Percentiles rank a stretch among this genome's conserved stretches.
These are phyloP conservation scores for Penicillium paneum DNA, from an alignment of 2,329 filamentous ascomycete genomes.

Conservation along the genomic window DNA sequence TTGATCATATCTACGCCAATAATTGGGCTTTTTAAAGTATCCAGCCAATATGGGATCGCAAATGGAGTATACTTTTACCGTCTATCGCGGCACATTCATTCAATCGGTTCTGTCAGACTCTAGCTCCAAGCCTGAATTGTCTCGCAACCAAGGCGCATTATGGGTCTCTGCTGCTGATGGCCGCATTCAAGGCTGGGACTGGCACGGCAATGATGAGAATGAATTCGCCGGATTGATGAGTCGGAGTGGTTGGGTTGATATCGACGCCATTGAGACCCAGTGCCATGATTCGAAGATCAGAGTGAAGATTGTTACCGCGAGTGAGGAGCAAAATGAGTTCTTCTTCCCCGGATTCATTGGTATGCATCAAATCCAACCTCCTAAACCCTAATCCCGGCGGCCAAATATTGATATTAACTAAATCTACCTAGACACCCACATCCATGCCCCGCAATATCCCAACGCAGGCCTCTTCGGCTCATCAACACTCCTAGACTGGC, in stretches of 20 bases:
- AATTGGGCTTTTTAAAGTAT: not conserved
- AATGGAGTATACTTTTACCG: constrained; percentile 25
- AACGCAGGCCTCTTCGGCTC: constrained; percentile 94
- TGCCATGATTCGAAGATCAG: constrained; percentile 12
- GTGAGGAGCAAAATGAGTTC: constrained; percentile 43
- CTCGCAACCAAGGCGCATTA: constrained; percentile 49
- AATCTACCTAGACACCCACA: constrained; percentile 71
- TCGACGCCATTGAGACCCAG: constrained; percentile 10
- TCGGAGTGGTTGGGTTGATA: constrained; percentile 33
- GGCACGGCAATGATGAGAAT: constrained; percentile 28
- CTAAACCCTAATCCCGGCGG: not conserved
- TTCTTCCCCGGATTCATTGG: constrained; percentile 51
- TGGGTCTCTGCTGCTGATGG: constrained; percentile 37
- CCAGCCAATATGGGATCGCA: constrained; percentile 7
- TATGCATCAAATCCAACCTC: constrained; percentile 20
- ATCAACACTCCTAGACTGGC: constrained; percentile 87
- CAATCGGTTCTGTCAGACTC: constrained; percentile 43
- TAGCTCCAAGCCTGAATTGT: constrained; percentile 48
- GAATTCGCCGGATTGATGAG: constrained; percentile 28
- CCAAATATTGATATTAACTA: not conserved
- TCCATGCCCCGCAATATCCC: constrained; percentile 92
- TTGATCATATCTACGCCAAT: not conserved
- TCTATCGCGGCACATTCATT: constrained; percentile 63
- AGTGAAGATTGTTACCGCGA: constrained; percentile 37
- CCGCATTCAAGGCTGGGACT: constrained; percentile 35